Percentiles rank a stretch among this genome's conserved stretches.
phyloP scores from a whole-genome alignment of 2,329 filamentous ascomycete genomes.

The Colletotrichum spaethianum region DNA sequence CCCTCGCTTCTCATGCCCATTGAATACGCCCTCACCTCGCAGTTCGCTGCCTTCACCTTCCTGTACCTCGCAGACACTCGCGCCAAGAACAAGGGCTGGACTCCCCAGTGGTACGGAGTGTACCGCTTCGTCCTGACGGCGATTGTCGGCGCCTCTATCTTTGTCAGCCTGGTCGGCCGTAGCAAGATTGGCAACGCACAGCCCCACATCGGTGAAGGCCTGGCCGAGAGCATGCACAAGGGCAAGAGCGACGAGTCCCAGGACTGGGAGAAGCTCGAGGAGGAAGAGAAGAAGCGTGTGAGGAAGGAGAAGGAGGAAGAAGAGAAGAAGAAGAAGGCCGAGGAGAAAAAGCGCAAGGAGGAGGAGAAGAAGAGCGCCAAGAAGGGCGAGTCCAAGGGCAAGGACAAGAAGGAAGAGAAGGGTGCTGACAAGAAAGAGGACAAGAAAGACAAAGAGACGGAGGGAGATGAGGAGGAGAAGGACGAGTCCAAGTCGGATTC shows the following conservation, averaged over 20 bases:
- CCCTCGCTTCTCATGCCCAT: conserved; percentile 88
- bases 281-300: conserved; percentile 55
- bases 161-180: conserved; percentile 84
- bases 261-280: conserved; percentile 63
- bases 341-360: conserved; percentile 51
- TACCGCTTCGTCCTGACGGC: conserved; percentile 96
- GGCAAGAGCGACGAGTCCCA: conserved; percentile 53
- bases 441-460: conserved; percentile 32
- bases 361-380: conserved; percentile 45
- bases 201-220: conserved; percentile 51
- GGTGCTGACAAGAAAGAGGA: conserved; percentile 9
- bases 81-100: conserved; percentile 81
- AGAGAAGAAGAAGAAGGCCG: conserved; percentile 53
- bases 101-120: conserved; percentile 86
- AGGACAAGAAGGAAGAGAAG: conserved; percentile 43
- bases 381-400: conserved; percentile 44
- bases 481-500: conserved; percentile 19
- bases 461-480: background rate
- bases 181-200: conserved; percentile 75
- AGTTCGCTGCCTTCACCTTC: conserved; percentile 87
- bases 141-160: conserved; percentile 86
- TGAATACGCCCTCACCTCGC: conserved; percentile 87
- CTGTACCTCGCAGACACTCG: conserved; percentile 89
- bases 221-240: conserved; percentile 56
- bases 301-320: conserved; percentile 57